A percentile compares a stretch with the other conserved stretches of the same genome.
Evolutionary conservation across 495 filamentous ascomycete species (phyloP).

Genomic region (Tuber indicum): DNA sequence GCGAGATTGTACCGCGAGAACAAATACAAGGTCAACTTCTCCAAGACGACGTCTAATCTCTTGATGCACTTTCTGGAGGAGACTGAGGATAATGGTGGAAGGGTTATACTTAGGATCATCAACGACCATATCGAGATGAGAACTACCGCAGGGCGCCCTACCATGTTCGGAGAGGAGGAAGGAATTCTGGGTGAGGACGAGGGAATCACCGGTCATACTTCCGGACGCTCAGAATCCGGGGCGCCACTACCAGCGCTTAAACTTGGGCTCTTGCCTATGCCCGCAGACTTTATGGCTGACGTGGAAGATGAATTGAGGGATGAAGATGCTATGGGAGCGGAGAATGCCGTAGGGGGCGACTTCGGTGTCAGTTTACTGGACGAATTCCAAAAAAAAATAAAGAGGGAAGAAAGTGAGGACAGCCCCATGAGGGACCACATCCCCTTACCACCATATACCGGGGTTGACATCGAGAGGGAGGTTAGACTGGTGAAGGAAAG

Average conservation of each 20-base stretch:
- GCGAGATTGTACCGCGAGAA: conserved; percentile 72
- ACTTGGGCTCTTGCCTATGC: conserved; percentile 74
- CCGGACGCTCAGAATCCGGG: conserved; percentile 71
- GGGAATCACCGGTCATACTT: conserved; percentile 85
- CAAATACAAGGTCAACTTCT: conserved; percentile 82
- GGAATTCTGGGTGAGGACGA: conserved; percentile 73
- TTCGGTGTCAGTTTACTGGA: conserved; percentile 21
- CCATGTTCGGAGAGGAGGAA: conserved; percentile 52
- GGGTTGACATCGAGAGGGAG: conserved; percentile 85
- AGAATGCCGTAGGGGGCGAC: conserved; percentile 15
- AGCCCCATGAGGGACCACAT: conserved; percentile 67
- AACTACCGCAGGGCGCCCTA: conserved; percentile 57
- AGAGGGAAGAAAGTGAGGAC: conserved; percentile 82
- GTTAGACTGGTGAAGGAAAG: conserved; percentile 92
- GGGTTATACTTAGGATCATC: conserved; percentile 65
- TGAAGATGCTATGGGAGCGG: conserved; percentile 55
- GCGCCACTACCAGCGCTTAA: conserved; percentile 57
- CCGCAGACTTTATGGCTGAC: conserved; percentile 68
- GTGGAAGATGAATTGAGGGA: conserved; percentile 76
- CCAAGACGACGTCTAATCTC: conserved; percentile 66
- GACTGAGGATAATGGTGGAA: conserved; percentile 70
- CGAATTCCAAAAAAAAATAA: conserved; percentile 55
- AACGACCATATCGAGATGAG: conserved; percentile 66
- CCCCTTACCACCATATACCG: conserved; percentile 75
- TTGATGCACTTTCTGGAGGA: conserved; percentile 82